phyloP scores from a whole-genome alignment of 495 filamentous ascomycete species.

The Aspergillus olivimuriae region DNA sequence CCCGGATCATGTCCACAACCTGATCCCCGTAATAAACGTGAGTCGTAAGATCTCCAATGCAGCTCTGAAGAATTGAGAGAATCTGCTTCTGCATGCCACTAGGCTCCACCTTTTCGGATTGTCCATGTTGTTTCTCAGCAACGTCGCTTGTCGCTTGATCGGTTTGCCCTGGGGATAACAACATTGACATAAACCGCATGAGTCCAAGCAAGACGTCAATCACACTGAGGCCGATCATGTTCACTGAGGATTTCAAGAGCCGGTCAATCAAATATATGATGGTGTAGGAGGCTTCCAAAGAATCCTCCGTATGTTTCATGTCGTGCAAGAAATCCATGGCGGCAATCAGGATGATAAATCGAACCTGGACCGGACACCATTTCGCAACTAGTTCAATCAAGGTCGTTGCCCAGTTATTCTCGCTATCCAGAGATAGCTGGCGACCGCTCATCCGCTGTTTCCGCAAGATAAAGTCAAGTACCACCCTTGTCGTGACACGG shows the following conservation, averaged over 20 bases:
- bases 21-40: slow-evolving; percentile 95
- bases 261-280: slow-evolving; percentile 69
- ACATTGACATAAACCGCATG: slow-evolving; percentile 66
- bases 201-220: slow-evolving; percentile 85
- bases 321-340: slow-evolving; percentile 67
- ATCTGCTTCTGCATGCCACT: slow-evolving; percentile 46
- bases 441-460: slow-evolving; percentile 28
- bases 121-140: slow-evolving; percentile 12
- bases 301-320: slow-evolving; percentile 57
- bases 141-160: slow-evolving; percentile 15
- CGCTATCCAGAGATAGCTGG: slow-evolving; percentile 6
- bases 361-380: slow-evolving; percentile 88
- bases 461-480: slow-evolving; percentile 64
- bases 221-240: slow-evolving; percentile 87
- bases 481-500: slow-evolving; percentile 59
- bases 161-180: slow-evolving; percentile 54
- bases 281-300: slow-evolving; percentile 62
- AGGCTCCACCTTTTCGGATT: slow-evolving; percentile 18
- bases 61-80: slow-evolving; percentile 60
- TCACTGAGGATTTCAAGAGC: slow-evolving; percentile 78
- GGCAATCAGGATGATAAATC: slow-evolving; percentile 77
- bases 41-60: slow-evolving; percentile 79
- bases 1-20: slow-evolving; percentile 81
- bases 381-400: slow-evolving; percentile 68
- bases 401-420: slow-evolving; percentile 66